Base-by-base conservation (phyloP, 1,284 basidiomycete species). In the Boletus sp. region DNA sequence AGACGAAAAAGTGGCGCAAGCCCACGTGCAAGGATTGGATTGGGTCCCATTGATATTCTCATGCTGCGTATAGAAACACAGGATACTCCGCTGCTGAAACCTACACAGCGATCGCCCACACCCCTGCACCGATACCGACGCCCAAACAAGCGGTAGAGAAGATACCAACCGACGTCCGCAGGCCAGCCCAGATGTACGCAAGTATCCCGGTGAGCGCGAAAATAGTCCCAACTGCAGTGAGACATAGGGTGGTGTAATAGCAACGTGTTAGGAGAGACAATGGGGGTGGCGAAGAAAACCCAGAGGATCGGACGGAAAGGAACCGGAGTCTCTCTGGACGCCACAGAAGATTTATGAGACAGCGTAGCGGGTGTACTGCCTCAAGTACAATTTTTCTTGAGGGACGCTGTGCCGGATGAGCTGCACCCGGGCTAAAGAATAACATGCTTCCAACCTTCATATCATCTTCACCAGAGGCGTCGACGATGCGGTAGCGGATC, bases 151-250 rank as follows among this genome's bases (percentile, higher is more conserved):
- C 17, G 1, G 64, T 65, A 20, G 62, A 46, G 8, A 55, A 62
- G 17, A 68, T 54, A 27, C 66, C 63, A 25, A 65, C 65, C 1
- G 43, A 16, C 27, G 32, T 19, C 8, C 50, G 49, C 40, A 65
- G 40, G 22, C 50, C 61, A 37, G 42, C 39, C 63, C 63, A 65
- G 34, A 49, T 17, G 41, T 59, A 65, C 10, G 48, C 17, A 16
- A 65, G 51, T 44, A 65, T 57, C 8, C 66, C 66, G 14, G 41
- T 46, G 23, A 68, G 25, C 2, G 55, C 61, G 34, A 62, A 42
- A 17, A 53, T 20, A 35, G 67, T 67, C 3, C 63, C 63, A 8
- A 23, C 26, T n/a, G 57, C 37, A 14, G 61, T 36, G 26, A 66
- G 53, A 25, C 17, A 50, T 12, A 68, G 56, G 5, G 52, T 55